Evolutionary conservation across 2,329 filamentous ascomycete species (phyloP).

Genomic region (Fusarium haematococcum): DNA sequence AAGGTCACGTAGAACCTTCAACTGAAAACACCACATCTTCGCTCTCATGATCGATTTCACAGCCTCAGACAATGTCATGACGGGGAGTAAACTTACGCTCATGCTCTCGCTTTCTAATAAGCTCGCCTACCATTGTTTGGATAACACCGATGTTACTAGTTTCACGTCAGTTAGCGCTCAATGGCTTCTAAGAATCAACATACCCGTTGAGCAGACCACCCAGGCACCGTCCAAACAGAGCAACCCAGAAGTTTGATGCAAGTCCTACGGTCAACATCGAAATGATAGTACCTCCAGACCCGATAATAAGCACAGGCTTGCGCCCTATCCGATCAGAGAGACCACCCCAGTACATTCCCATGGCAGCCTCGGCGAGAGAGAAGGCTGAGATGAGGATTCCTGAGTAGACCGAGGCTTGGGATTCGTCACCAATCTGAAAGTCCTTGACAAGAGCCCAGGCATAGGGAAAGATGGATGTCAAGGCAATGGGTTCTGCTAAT

Average conservation of each 20-base stretch:
- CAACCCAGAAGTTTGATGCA: constrained; percentile 85
- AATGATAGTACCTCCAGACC: constrained; percentile 84
- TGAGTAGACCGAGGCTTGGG: constrained; percentile 88
- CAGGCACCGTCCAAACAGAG: constrained; percentile 81
- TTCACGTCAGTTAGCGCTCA: neutral
- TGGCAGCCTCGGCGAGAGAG: constrained; percentile 83
- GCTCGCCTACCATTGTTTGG: constrained; percentile 91
- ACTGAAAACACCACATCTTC: neutral
- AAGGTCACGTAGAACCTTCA: neutral
- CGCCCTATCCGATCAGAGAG: constrained; percentile 85
- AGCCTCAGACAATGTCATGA: neutral
- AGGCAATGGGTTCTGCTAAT: constrained; percentile 89
- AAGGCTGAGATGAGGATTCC: constrained; percentile 90
- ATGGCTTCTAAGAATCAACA: neutral
- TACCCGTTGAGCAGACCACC: constrained; percentile 82
- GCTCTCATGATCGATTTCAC: neutral
- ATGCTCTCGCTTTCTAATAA: constrained; percentile 85
- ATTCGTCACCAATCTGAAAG: constrained; percentile 76
- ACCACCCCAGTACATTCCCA: constrained; percentile 89
- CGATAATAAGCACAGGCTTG: constrained; percentile 85
- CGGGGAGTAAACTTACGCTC: constrained; percentile 74
- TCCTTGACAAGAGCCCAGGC: constrained; percentile 85
- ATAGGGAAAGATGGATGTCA: constrained; percentile 95
- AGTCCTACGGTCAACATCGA: constrained; percentile 88
- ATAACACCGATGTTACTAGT: constrained; percentile 85